phyloP scores from a whole-genome alignment of 2,329 filamentous ascomycete genomes.

The Penicillium thymicola region DNA sequence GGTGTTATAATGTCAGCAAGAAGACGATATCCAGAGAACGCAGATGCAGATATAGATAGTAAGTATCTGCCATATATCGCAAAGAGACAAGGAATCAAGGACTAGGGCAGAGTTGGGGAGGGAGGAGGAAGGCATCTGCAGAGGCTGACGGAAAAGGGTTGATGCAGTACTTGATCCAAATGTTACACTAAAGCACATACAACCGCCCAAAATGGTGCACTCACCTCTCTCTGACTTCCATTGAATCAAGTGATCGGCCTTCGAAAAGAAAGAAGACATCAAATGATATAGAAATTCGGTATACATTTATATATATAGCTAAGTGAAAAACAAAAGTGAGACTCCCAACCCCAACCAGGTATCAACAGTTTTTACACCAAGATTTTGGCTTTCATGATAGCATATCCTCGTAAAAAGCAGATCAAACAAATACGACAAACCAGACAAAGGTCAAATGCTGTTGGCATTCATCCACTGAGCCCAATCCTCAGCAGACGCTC shows the following conservation, averaged over 20 bases:
- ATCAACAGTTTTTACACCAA: constrained; percentile 16
- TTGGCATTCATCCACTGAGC: constrained; percentile 39
- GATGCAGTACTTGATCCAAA: background rate
- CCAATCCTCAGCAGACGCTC: constrained; percentile 37
- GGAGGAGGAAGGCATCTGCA: background rate
- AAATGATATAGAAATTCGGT: background rate
- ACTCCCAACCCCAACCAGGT: constrained; percentile 12
- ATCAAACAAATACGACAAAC: background rate
- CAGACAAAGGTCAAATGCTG: constrained; percentile 17
- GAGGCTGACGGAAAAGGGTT: background rate
- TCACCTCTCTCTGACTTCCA: too few species aligned
- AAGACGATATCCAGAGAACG: too few species aligned
- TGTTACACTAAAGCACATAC: background rate
- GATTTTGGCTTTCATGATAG: constrained; percentile 18
- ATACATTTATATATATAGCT: constrained; percentile 5
- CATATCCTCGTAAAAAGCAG: constrained; percentile 22
- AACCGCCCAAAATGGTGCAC: too few species aligned
- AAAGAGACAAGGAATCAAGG: too few species aligned
- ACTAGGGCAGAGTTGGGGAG: too few species aligned
- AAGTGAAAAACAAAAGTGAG: background rate
- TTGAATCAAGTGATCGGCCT: background rate
- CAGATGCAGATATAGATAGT: too few species aligned
- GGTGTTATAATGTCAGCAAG: too few species aligned
- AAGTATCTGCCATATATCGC: too few species aligned
- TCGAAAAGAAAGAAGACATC: too few species aligned